A percentile compares a stretch with the other conserved stretches of the same genome.
These are phyloP conservation scores for Sporothrix humicola DNA, from an alignment of 2,329 filamentous ascomycete genomes.

Conservation along the genomic window DNA sequence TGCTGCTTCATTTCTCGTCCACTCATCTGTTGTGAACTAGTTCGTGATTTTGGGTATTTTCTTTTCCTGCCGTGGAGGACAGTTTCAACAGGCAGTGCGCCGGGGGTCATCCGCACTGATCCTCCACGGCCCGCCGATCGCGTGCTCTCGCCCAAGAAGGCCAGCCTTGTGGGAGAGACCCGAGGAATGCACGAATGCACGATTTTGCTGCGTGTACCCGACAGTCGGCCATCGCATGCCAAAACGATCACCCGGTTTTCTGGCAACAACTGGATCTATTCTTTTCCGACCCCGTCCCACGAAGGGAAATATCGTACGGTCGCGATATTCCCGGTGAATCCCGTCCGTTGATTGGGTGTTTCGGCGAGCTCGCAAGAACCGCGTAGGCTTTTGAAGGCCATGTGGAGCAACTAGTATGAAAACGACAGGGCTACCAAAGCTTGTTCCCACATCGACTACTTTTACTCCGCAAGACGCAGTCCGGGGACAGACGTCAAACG, in stretches of 20 bases:
- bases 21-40: too few relatives aligned
- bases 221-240: not conserved
- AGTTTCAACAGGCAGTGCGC: too few relatives aligned
- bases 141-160: not conserved
- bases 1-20: too few relatives aligned
- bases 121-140: not conserved
- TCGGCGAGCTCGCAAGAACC: not conserved
- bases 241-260: not conserved
- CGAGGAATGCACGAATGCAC: not conserved
- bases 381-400: not conserved
- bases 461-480: not conserved
- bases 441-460: not conserved
- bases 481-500: not conserved
- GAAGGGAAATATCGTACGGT: not conserved
- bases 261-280: not conserved
- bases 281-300: not conserved
- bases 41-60: too few relatives aligned
- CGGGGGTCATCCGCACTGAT: not conserved
- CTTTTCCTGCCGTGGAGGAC: too few relatives aligned
- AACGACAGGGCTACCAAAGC: not conserved
- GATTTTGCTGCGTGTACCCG: not conserved
- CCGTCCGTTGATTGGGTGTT: not conserved
- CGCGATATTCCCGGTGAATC: not conserved
- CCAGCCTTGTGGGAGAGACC: too few relatives aligned
- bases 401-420: slow-evolving; percentile 12